Evolutionary conservation across 2,329 filamentous ascomycete genomes (phyloP), one percentile per base, ranked within the genome.

Genomic region (Calonectria pauciramosa): DNA sequence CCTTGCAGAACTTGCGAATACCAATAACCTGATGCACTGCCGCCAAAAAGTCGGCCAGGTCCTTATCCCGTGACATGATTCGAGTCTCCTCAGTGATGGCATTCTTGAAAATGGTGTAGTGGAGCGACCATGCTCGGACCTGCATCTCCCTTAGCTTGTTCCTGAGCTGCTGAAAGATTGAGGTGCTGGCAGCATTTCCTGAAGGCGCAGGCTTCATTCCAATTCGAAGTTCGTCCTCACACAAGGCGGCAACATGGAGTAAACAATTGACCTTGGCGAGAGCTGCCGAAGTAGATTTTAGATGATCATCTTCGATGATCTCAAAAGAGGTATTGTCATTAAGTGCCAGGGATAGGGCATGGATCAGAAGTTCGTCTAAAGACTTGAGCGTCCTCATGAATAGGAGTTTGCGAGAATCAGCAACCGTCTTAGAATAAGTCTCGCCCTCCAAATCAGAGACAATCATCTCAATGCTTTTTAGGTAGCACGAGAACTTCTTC

Each of bases 381-480:
- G 94, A 92, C 80, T 94, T 95, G 13, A 98, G 86, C 86, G 93
- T 95, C 76, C 93, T 93, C 76, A 99, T 88, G 28, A 98, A 88
- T 23, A 93, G 88, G 36, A 92, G 87, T 71, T 92, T 91, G n/a
- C 96, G 92, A 26, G 93, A 90, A 32, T 93, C 91, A 26, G 88
- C 86, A 0, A 92, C 86, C 1, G 91, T 90, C 10, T 89, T 86
- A 13, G 90, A 87, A 78, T 92, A 92, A 11, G 96, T 86, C 75
- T 97, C 94, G 28, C 87, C 84, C 72, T 90, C 89, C 44, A 92
- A 85, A 74, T 92, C 90, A 26, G 87, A 88, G 4, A 97, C 88
- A 26, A 99, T 91, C 80, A 96, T 93, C 82, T 97, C 95, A 63
- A 99, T 95, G 78, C 94, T 95, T 78, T 94, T 93, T 36, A 99